These are phyloP conservation scores for Saturnispora zaruensis DNA, from an alignment of 805 yeast genomes.

Conservation along the genomic window DNA sequence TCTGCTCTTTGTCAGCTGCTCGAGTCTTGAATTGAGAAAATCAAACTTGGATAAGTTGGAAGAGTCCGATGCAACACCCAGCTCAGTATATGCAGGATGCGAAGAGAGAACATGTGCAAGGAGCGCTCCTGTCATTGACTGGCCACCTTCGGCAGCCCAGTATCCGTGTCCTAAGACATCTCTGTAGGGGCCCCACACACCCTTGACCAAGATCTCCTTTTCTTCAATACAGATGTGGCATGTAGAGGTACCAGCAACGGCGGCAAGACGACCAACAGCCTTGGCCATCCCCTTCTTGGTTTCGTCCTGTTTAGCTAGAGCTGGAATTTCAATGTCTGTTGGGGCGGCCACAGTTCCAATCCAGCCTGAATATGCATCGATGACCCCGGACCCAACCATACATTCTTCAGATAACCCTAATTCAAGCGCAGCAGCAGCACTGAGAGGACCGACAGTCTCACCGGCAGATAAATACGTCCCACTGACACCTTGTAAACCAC, in stretches of 20 bases:
- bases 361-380: constrained; percentile 99
- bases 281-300: constrained; percentile 41
- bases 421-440: constrained; percentile 60
- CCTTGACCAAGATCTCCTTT: constrained; percentile 82
- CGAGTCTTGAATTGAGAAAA: constrained; percentile 67
- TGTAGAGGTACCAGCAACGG: constrained; percentile 97
- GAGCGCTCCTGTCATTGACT: constrained; percentile 91
- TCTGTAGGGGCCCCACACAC: constrained; percentile 98
- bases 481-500: constrained; percentile 70
- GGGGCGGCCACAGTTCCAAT: constrained; percentile 95
- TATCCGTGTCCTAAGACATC: constrained; percentile 83
- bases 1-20: constrained; percentile 47
- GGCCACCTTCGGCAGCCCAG: constrained; percentile 99
- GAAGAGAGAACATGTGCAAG: constrained; percentile 79
- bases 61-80: constrained; percentile 57
- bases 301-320: constrained; percentile 41
- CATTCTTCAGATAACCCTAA: constrained; percentile 75
- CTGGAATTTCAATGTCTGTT: constrained; percentile 49
- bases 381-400: constrained; percentile 90
- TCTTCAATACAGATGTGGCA: constrained; percentile 87
- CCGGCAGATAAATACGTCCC: constrained; percentile 83
- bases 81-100: constrained; percentile 80
- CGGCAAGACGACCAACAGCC: constrained; percentile 83
- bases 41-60: constrained; percentile 73
- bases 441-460: constrained; percentile 71